Evolutionary conservation across 495 filamentous ascomycete genomes (phyloP), one percentile per base, ranked within the genome.

Genomic region (Penicillium mononematosum): DNA sequence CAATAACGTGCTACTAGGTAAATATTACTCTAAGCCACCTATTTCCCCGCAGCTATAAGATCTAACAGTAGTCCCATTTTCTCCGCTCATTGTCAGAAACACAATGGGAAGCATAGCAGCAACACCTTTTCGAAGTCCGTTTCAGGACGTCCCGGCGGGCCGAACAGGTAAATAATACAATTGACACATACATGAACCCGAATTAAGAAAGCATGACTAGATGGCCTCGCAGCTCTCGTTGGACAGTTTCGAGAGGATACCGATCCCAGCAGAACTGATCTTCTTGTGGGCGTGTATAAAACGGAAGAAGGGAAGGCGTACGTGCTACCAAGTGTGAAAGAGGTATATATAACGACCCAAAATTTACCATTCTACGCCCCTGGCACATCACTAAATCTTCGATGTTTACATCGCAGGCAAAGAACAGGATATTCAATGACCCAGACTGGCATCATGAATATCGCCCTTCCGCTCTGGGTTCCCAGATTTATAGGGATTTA

Each of bases 361-460:
- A 31, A 0, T 49, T 17, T 9, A 27, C 8, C 9, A 6, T 20
- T 19, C 9, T 34, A n/a, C 16, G 34, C 36, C 29, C 1, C 7
- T 1, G 9, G n/a, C 0, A 9, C 17, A 19, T 20, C 16, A n/a
- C 46, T 49, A 34, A 49, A 34, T 17, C 5, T 7, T 46, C 29
- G 16, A 24, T 27, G 22, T 32, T 29, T 7, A 24, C 4, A 8
- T 34, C 1, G 29, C 11, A 62, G 60, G 60, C 60, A 48, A 62
- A 62, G 34, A 12, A 25, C n/a, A 58, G 45, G 38, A 58, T 62
- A 19, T 58, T 58, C 25, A 55, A 51, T 43, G 60, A 62, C 22
- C 38, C 45, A 17, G 36, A 58, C 8, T 62, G 60, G 60, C 60
- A 62, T 52, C 60, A 62, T 41, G 60, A 62, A 27, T 62, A 62